phyloP scores from a whole-genome alignment of 805 yeast species.

The Saccharomyces paradoxus region DNA sequence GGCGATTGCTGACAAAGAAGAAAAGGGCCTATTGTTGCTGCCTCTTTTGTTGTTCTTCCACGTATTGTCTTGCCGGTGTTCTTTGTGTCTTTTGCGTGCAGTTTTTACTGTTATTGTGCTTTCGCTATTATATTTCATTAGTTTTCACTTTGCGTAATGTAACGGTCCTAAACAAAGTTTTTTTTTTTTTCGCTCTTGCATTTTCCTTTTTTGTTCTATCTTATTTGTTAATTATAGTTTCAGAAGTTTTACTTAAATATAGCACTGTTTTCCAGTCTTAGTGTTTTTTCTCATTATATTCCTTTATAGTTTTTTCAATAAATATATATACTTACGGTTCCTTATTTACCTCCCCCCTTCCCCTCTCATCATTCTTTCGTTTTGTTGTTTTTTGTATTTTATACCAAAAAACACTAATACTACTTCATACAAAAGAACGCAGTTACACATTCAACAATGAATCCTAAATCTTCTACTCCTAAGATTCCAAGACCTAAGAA shows the following conservation, averaged over 20 bases:
- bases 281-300: neutral
- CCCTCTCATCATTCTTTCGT: neutral
- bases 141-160: neutral
- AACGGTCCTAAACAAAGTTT: neutral
- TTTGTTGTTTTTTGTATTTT: too few species aligned
- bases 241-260: neutral
- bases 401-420: neutral
- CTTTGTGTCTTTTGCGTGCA: neutral
- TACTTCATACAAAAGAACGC: neutral
- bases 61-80: neutral
- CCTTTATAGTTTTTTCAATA: neutral
- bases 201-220: neutral
- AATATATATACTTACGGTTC: neutral
- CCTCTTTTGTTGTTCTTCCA: neutral
- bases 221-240: neutral
- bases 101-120: neutral
- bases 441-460: slow-evolving; percentile 43
- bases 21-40: neutral
- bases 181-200: neutral
- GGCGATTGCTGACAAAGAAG: neutral
- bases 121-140: neutral
- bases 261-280: neutral
- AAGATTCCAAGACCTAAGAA: slow-evolving; percentile 66
- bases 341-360: neutral
- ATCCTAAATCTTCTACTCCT: slow-evolving; percentile 83